Conservation (phyloP, 768 basidiomycete species). For the Cyclocybe aegerita region DNA sequence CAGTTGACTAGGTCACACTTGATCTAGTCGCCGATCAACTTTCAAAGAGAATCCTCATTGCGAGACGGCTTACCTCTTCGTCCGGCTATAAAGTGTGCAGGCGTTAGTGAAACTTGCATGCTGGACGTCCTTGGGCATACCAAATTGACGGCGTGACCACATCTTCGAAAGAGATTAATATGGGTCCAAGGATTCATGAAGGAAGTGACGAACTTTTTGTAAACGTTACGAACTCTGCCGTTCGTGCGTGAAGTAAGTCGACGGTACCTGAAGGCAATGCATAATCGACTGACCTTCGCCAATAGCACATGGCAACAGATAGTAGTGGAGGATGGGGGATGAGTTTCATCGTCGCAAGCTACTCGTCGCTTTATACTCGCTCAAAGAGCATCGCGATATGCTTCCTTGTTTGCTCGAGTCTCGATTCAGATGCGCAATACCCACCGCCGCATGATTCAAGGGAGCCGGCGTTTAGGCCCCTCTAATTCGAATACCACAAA, state of each 20-base stretch:
- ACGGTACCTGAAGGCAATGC: neutral
- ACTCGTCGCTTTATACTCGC: constrained; percentile 24
- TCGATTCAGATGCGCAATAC: neutral
- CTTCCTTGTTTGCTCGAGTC: constrained; percentile 1
- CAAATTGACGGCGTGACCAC: constrained; percentile 52
- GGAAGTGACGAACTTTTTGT: constrained; percentile 40
- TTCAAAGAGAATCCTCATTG: constrained; percentile 7
- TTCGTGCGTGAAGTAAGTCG: constrained; percentile 14
- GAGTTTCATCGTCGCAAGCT: neutral
- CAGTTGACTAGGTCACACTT: constrained; percentile 59
- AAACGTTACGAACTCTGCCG: constrained; percentile 55
- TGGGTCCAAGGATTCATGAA: neutral
- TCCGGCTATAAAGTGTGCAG: constrained; percentile 42
- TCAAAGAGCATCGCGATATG: neutral
- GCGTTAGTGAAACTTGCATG: constrained; percentile 1
- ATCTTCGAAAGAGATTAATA: constrained; percentile 32
- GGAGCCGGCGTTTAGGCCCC: too few species aligned
- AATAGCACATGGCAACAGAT: constrained; percentile 51
- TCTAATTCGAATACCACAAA: too few species aligned
- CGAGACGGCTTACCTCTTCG: constrained; percentile 44
- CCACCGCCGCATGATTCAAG: neutral
- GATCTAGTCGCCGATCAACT: constrained; percentile 39
- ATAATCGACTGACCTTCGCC: constrained; percentile 47
- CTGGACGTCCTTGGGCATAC: constrained; percentile 29
- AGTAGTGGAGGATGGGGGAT: constrained; percentile 11